Base-by-base conservation (phyloP, 768 basidiomycete species). In the Boletus edulis region DNA sequence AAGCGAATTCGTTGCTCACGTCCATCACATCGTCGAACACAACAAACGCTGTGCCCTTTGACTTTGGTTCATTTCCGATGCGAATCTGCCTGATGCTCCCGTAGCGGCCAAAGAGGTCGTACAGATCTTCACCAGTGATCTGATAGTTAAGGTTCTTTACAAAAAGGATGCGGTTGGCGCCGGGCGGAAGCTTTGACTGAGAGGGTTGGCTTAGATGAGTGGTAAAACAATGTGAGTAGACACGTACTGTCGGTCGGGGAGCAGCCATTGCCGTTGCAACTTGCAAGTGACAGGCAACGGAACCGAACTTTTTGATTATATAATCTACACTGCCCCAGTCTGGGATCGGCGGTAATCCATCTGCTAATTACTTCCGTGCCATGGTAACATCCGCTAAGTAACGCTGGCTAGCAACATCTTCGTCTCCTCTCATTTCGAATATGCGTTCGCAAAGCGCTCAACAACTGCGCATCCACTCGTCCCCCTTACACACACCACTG, bases 1-100 rank as follows among this genome's bases (percentile, higher is more conserved):
- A 4, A 12, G 34, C 29, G 55, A 31, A 45, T 10, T 38, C 24
- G 15, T 14, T 14, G 76, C 86, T 65, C 70, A 94, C 93, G 65
- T 95, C 94, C 91, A 94, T 94, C 59, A 95, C 92, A 73, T 95
- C 94, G 67, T 95, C 91, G 68, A 91, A 94, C 14, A 96, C 95
- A 4, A 98, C 91, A 67, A 96, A 99, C 1, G 96, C 96, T 10
- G 96, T 98, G 29, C 96, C 96, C 68, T 89, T 91, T 20, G 93
- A 89, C 76, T 97, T 98, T 54, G 84, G 78, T 67, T 94, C 91
- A 59, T 86, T 95, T 46, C 96, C 96, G 60, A 97, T 85, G 58
- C 96, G 84, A 59, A 99, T 87, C 73, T 99, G 96, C 47, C 96
- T 86, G 62, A 99, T 91, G 64, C 91, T 91, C 45, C 96, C 96